phyloP scores from a whole-genome alignment of 441 rosid genomes.

The Populus hybrid region DNA sequence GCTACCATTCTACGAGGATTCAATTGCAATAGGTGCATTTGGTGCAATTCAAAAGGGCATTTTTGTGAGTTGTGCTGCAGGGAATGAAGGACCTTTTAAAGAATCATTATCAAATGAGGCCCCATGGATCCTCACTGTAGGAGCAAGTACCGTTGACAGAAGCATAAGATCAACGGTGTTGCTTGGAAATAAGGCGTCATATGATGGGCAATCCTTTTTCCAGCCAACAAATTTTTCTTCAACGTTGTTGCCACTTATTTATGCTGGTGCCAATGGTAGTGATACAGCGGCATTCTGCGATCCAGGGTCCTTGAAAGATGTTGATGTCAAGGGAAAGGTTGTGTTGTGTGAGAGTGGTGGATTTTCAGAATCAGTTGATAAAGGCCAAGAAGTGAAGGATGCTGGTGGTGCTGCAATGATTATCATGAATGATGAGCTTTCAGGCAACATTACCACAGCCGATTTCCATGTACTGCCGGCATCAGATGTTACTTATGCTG shows the following conservation, averaged over 20 bases:
- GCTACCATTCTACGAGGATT: slow-evolving; percentile 25
- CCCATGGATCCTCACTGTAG: slow-evolving; percentile 71
- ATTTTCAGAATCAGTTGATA: not conserved
- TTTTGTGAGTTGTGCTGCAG: slow-evolving; percentile 42
- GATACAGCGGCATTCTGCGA: slow-evolving; percentile 24
- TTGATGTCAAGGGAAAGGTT: slow-evolving; percentile 41
- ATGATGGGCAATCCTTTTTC: slow-evolving; percentile 42
- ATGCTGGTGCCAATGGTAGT: slow-evolving; percentile 32
- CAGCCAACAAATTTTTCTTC: slow-evolving; percentile 35
- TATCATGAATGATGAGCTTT: slow-evolving; percentile 18
- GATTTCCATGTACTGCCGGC: slow-evolving; percentile 34
- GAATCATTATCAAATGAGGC: slow-evolving; percentile 45
- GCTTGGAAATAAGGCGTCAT: slow-evolving; percentile 37
- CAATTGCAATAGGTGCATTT: slow-evolving; percentile 46
- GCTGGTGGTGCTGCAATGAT: slow-evolving; percentile 39
- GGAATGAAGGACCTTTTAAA: slow-evolving; percentile 36
- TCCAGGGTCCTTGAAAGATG: slow-evolving; percentile 31
- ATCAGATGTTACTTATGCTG: slow-evolving; percentile 20
- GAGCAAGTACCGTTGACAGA: slow-evolving; percentile 57
- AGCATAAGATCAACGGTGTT: slow-evolving; percentile 27
- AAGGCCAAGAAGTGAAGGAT: slow-evolving; percentile 35
- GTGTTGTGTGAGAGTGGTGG: slow-evolving; percentile 46
- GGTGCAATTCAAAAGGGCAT: slow-evolving; percentile 41
- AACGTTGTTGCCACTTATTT: slow-evolving; percentile 36
- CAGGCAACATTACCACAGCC: slow-evolving; percentile 14